Evolutionary conservation across 2,329 filamentous ascomycete genomes (phyloP), one percentile per base, ranked within the genome.

Genomic region (Cladorrhinum sp.): DNA sequence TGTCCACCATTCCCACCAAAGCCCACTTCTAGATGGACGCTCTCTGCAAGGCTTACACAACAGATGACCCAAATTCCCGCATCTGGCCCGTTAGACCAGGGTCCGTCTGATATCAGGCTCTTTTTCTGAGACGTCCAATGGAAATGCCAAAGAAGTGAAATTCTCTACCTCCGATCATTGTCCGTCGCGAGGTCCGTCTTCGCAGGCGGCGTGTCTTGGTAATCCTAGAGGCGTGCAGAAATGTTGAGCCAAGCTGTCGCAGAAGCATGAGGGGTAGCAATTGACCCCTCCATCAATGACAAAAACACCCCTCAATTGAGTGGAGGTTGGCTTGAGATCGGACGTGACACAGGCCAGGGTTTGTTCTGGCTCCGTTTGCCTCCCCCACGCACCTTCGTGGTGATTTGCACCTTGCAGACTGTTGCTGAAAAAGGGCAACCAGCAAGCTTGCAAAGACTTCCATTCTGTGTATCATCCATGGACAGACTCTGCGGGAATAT

Each of bases 21-120:
- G 54, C 50, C 61, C 61, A 55, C 56, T 60, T 58, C 55, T 49
- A 38, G 48, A 62, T 55, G 48, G 52, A 57, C 49, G 57, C 54
- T 23, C 29, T 32, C 36, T 38, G 51, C 41, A 55, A 57, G 48
- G 53, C 57, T 58, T 60, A 59, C 58, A 57, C 59, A 60, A 60
- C 50, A 50, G 54, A 57, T 59, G 51, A 49, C 51, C 53, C 62
- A 65, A 67, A 67, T 67, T 65, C 62, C 62, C 65, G 64, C 65
- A 67, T 32, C 50, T 38, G 45, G 57, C 55, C 52, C 55, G 29
- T 45, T 50, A 13, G 32, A 52, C 50, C 51, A 58, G 50, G 58
- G 56, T 54, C 62, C 61, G 52, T 54, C 29, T 22, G 59, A 63
- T 36, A 64, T 67, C 63, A 65, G 65, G 58, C 62, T 67, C 54